These are phyloP conservation scores for Exserohilum rostratum DNA, from an alignment of 2,329 filamentous ascomycete genomes.

Conservation along the genomic window DNA sequence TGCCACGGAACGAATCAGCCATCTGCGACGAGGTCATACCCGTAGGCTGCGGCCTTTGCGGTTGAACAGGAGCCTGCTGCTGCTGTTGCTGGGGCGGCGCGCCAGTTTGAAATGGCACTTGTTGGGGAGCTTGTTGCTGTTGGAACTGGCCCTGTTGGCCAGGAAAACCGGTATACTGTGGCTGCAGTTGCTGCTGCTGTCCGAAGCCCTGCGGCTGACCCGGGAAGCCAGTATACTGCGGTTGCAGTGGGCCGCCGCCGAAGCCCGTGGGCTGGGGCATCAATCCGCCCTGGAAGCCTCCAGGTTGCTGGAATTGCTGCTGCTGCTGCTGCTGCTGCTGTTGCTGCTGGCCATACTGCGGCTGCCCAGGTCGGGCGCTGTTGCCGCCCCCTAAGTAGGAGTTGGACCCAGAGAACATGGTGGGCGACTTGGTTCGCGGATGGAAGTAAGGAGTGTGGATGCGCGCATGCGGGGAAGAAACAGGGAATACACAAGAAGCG, in stretches of 20 bases:
- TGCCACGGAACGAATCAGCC: constrained; percentile 64
- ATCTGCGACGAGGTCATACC: constrained; percentile 69
- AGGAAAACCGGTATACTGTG: constrained; percentile 57
- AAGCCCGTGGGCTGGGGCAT: constrained; percentile 60
- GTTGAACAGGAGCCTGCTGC: constrained; percentile 57
- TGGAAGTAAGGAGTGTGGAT: constrained; percentile 19
- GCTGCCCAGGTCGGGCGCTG: constrained; percentile 70
- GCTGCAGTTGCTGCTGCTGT: constrained; percentile 53
- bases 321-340: constrained; percentile 48
- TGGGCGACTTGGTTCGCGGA: constrained; percentile 31
- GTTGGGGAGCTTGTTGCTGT: constrained; percentile 61
- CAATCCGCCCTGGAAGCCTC: constrained; percentile 56
- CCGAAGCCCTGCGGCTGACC: constrained; percentile 54
- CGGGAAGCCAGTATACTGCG: constrained; percentile 58
- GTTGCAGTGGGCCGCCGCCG: constrained; percentile 58
- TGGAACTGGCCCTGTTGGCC: constrained; percentile 53
- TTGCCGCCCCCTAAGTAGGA: constrained; percentile 81
- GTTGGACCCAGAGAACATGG: constrained; percentile 91
- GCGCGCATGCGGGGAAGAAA: constrained; percentile 29
- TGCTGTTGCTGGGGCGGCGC: constrained; percentile 65
- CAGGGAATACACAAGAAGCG: constrained; percentile 19
- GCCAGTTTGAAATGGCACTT: constrained; percentile 48
- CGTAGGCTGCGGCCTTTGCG: constrained; percentile 60
- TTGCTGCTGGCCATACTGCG: constrained; percentile 57
- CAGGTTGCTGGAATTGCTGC: constrained; percentile 61